Evolutionary conservation across 495 filamentous ascomycete genomes (phyloP), one percentile per base, ranked within the genome.

Genomic region (Xylaria nigripes): DNA sequence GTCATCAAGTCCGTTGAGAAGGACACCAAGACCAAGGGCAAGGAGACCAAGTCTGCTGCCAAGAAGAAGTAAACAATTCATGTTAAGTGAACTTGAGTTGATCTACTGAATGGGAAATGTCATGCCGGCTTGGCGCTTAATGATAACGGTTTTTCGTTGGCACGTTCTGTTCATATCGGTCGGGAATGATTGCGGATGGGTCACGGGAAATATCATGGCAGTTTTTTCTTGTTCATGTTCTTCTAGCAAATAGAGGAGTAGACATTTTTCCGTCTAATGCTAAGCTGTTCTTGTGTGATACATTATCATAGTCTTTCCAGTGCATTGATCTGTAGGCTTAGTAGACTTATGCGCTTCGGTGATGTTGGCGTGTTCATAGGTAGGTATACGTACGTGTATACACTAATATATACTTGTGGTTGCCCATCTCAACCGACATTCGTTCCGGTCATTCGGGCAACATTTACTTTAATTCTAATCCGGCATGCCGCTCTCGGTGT

Each of bases 1-100:
- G 92, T 94, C 76, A 89, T 94, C 79, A 86, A 85, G 78, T 71
- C 71, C 32, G 78, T 80, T 51, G 74, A 76, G 62, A 78, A 78
- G 72, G 58, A 68, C 58, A 63, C 58, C 54, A 66, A 64, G 56
- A 25, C 58, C 54, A 74, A 70, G 64, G 53, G 53, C 46, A 78
- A 76, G 72, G 65, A 66, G 54, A 81, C 80, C 70, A 90, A 90
- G 79, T 80, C 79, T 63, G 90, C 93, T 62, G 79, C 76, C 70
- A 95, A 95, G 86, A 78, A 78, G 75, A 78, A 78, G 68, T 78
- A 78, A 76, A 51, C 67, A 56, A 15, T 43, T 54, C 30, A 46
- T 50, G 45, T 40, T 48, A n/a, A 12, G 15, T 18, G 16, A 16
- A 29, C 46, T 50, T 36, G 46, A 30, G 53, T 27, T 55, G 46